These are phyloP conservation scores for Psophocarpus tetragonolobus DNA, from an alignment of 306 rosid species.

Conservation along the genomic window DNA sequence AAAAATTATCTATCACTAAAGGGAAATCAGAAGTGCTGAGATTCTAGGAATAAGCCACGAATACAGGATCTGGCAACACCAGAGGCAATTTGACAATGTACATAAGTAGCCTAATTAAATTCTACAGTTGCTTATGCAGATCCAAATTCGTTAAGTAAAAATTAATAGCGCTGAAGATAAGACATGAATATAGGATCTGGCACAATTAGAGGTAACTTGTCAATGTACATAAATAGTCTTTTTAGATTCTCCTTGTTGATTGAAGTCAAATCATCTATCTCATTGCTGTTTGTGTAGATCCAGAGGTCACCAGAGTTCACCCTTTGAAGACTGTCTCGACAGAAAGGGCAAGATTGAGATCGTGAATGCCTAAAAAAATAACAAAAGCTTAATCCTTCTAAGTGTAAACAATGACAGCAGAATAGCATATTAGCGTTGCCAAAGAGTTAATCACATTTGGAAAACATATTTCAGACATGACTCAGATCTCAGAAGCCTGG, in stretches of 20 bases:
- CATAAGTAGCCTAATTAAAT: constrained; percentile 53
- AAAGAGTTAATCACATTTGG: not conserved
- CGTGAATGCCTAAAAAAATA: constrained; percentile 56
- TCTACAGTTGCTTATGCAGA: constrained; percentile 52
- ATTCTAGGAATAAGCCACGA: constrained; percentile 38
- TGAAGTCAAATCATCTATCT: constrained; percentile 57
- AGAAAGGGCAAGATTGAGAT: constrained; percentile 89
- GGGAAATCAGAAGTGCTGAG: constrained; percentile 25
- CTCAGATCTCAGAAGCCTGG: not conserved
- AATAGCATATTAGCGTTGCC: not conserved
- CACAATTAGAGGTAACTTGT: constrained; percentile 67
- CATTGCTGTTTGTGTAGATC: constrained; percentile 64
- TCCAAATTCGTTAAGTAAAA: constrained; percentile 45
- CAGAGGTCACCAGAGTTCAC: constrained; percentile 83
- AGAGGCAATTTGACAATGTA: constrained; percentile 65
- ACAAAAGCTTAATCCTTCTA: not conserved
- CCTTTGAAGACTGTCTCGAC: constrained; percentile 77
- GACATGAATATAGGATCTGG: constrained; percentile 54
- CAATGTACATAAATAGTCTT: constrained; percentile 71
- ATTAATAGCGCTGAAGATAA: constrained; percentile 37
- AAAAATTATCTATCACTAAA: constrained; percentile 26
- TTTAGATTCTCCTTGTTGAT: constrained; percentile 64
- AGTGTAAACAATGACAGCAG: not conserved
- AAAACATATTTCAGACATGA: not conserved
- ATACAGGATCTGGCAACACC: constrained; percentile 48